phyloP scores from a whole-genome alignment of 2,329 filamentous ascomycete genomes.

The Pseudocercospora musae region DNA sequence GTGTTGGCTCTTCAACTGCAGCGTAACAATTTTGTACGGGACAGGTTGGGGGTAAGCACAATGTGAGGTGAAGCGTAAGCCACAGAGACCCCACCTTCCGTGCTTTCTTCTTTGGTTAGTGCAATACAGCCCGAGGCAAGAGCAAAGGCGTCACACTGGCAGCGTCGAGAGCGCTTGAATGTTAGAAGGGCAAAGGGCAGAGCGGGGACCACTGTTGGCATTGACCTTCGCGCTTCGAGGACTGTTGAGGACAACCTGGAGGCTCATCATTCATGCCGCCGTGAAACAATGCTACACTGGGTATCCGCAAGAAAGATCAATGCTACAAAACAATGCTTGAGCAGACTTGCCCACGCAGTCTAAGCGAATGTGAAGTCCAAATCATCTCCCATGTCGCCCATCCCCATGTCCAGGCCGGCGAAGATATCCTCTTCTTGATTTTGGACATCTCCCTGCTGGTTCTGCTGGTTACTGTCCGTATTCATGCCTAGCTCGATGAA shows the following conservation, averaged over 20 bases:
- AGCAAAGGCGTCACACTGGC: not conserved
- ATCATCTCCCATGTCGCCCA: slow-evolving; percentile 29
- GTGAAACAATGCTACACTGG: not conserved
- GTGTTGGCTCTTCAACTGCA: not conserved
- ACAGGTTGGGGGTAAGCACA: not conserved
- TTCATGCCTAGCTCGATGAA: slow-evolving; percentile 17
- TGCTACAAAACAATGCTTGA: not conserved
- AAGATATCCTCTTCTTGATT: slow-evolving; percentile 40
- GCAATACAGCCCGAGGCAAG: not conserved
- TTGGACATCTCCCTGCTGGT: slow-evolving; percentile 29
- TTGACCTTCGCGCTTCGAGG: not conserved
- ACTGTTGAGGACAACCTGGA: not conserved
- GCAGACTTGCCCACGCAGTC: not conserved
- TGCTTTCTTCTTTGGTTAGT: not conserved
- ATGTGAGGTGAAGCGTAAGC: not conserved
- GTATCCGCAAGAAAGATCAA: not conserved
- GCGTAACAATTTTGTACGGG: not conserved
- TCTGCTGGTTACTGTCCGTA: slow-evolving; percentile 23
- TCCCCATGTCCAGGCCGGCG: slow-evolving; percentile 43
- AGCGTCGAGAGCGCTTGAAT: not conserved
- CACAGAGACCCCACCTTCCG: not conserved
- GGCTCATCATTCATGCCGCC: not conserved
- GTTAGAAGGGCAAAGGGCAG: not conserved
- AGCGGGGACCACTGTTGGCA: not conserved
- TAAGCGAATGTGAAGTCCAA: slow-evolving; percentile 35